These are phyloP conservation scores for Delitschia confertaspora DNA, from an alignment of 495 filamentous ascomycete genomes.

Conservation along the genomic window DNA sequence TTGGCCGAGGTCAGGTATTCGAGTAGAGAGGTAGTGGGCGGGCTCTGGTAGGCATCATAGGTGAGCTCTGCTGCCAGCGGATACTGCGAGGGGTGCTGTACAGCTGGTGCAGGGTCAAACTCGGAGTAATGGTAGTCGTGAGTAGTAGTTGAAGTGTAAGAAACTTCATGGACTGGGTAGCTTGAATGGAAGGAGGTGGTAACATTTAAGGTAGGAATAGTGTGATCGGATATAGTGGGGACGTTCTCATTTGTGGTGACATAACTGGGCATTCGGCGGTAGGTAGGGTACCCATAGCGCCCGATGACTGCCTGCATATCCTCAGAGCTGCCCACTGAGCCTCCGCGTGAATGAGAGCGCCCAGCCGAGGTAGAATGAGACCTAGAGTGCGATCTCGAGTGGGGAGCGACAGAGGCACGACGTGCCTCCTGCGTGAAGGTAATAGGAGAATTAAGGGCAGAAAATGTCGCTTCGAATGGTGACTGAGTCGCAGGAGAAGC, in stretches of 20 bases:
- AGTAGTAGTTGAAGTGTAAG: conserved; percentile 10
- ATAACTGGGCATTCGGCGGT: conserved; percentile 67
- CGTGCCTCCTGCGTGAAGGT: conserved; percentile 48
- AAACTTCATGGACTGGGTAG: conserved; percentile 21
- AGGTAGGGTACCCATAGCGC: conserved; percentile 71
- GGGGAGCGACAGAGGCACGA: conserved; percentile 35
- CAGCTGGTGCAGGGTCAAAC: conserved; percentile 36
- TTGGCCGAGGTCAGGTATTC: conserved; percentile 71
- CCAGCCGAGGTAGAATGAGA: conserved; percentile 53
- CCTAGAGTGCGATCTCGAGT: conserved; percentile 40
- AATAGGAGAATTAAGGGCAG: conserved; percentile 58
- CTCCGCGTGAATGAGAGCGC: conserved; percentile 31
- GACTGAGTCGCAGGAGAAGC: conserved; percentile 46
- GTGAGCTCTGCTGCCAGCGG: conserved; percentile 35
- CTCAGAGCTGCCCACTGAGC: conserved; percentile 61
- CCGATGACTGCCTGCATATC: conserved; percentile 52
- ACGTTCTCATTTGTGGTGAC: too few relatives aligned
- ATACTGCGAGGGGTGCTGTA: conserved; percentile 33
- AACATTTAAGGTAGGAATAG: conserved; percentile 22
- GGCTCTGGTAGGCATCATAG: conserved; percentile 33
- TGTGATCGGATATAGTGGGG: conserved; percentile 26
- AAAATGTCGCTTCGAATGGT: conserved; percentile 35
- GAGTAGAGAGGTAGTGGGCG: conserved; percentile 58
- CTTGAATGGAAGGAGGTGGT: conserved; percentile 22
- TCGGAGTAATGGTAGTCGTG: conserved; percentile 37